These are phyloP conservation scores for Penicillium sp. DNA, from an alignment of 2,329 filamentous ascomycete genomes.

Conservation along the genomic window DNA sequence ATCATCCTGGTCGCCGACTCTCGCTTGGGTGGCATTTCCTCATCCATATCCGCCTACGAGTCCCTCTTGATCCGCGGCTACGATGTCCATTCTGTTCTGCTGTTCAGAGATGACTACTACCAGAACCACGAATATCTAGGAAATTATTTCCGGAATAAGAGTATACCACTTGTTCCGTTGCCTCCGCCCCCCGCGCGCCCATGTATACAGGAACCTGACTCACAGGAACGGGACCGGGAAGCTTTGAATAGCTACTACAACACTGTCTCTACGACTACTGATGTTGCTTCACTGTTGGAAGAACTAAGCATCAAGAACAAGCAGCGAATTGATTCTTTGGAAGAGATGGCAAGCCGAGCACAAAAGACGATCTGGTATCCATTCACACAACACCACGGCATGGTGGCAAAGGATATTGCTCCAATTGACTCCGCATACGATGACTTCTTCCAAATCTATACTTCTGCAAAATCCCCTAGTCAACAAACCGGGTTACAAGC, in stretches of 20 bases:
- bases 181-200: constrained; percentile 62
- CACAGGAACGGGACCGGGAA: constrained; percentile 55
- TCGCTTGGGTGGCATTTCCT: constrained; percentile 77
- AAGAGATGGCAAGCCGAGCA: constrained; percentile 66
- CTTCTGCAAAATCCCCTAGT: constrained; percentile 28
- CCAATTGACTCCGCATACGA: constrained; percentile 81
- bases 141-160: constrained; percentile 68
- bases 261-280: constrained; percentile 44
- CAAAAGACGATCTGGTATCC: constrained; percentile 79
- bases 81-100: constrained; percentile 70
- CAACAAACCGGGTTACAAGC: constrained; percentile 56
- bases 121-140: constrained; percentile 70
- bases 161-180: constrained; percentile 62
- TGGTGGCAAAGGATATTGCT: constrained; percentile 67
- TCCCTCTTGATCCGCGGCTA: constrained; percentile 79
- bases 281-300: constrained; percentile 54
- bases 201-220: constrained; percentile 30
- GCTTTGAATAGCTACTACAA: constrained; percentile 70
- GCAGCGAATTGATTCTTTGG: constrained; percentile 62
- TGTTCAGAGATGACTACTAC: constrained; percentile 71
- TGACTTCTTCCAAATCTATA: constrained; percentile 73
- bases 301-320: constrained; percentile 60
- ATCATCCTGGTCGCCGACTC: constrained; percentile 76
- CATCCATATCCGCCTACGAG: constrained; percentile 80
- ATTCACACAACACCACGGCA: constrained; percentile 77